These are phyloP conservation scores for Penicillium sp. DNA, from an alignment of 2,329 filamentous ascomycete species.

Conservation along the genomic window DNA sequence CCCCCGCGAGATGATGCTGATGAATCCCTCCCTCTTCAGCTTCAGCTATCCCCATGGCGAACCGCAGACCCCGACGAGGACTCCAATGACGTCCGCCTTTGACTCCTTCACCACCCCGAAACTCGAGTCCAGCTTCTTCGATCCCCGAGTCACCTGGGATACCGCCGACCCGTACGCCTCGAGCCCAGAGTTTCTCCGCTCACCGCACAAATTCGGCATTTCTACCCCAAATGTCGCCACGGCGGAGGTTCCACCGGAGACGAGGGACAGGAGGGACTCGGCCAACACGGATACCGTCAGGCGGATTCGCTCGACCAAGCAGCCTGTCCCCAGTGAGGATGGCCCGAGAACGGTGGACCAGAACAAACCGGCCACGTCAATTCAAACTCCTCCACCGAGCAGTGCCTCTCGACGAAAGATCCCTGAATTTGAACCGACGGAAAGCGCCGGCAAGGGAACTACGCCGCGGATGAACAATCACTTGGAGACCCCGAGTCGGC, in stretches of 20 bases:
- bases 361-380: slow-evolving; percentile 42
- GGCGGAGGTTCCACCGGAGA: slow-evolving; percentile 7
- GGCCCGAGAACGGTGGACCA: slow-evolving; percentile 31
- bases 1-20: slow-evolving; percentile 27
- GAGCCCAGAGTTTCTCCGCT: slow-evolving; percentile 42
- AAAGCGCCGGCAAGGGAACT: slow-evolving; percentile 17
- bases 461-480: slow-evolving; percentile 23
- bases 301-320: slow-evolving; percentile 27
- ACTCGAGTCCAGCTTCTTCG: slow-evolving; percentile 44
- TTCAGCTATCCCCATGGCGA: slow-evolving; percentile 44
- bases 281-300: slow-evolving; percentile 32
- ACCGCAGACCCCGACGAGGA: slow-evolving; percentile 44
- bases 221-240: slow-evolving; percentile 27
- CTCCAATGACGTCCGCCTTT: slow-evolving; percentile 35
- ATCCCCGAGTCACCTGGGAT: slow-evolving; percentile 43
- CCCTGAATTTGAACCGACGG: slow-evolving; percentile 27
- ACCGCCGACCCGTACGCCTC: slow-evolving; percentile 43
- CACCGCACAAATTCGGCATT: slow-evolving; percentile 35
- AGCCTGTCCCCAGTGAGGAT: slow-evolving; percentile 23
- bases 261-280: slow-evolving; percentile 17
- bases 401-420: slow-evolving; percentile 49
- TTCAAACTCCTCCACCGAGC: slow-evolving; percentile 59
- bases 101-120: slow-evolving; percentile 42
- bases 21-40: slow-evolving; percentile 33
- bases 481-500: slow-evolving; percentile 42